A percentile compares a stretch with the other conserved stretches of the same genome.
Conservation (phyloP, 805 yeast species). For the Yamadazyma takamatsuzukensis region DNA sequence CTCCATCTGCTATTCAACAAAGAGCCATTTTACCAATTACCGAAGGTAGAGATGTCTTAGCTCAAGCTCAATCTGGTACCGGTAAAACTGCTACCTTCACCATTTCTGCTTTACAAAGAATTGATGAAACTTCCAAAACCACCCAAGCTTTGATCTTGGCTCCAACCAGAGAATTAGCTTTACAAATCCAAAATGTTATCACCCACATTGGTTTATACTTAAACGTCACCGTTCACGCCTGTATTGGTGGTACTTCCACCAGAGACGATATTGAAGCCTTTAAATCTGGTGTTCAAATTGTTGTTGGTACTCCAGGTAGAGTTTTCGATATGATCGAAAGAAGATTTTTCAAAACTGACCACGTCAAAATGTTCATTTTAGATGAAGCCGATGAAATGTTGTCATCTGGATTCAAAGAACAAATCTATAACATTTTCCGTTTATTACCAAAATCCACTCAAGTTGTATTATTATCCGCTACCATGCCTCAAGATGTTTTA, state of each 20-base stretch:
- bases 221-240: constrained; percentile 90
- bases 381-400: constrained; percentile 99
- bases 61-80: constrained; percentile 88
- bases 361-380: constrained; percentile 88
- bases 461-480: constrained; percentile 92
- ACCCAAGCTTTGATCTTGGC: constrained; percentile 93
- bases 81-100: constrained; percentile 89
- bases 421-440: constrained; percentile 89
- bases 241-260: constrained; percentile 94
- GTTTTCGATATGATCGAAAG: constrained; percentile 94
- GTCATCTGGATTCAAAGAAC: constrained; percentile 90
- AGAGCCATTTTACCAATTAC: constrained; percentile 78
- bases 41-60: constrained; percentile 67
- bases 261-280: constrained; percentile 85
- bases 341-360: constrained; percentile 74
- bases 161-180: constrained; percentile 96
- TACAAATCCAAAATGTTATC: constrained; percentile 93
- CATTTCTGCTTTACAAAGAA: constrained; percentile 67
- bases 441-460: constrained; percentile 86
- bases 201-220: constrained; percentile 85
- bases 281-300: constrained; percentile 83
- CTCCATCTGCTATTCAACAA: constrained; percentile 79
- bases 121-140: constrained; percentile 67
- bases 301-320: constrained; percentile 98
- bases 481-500: constrained; percentile 89